A percentile compares a stretch with the other conserved stretches of the same genome.
These are phyloP conservation scores for Leccinum truebloodii DNA, from an alignment of 768 basidiomycete species.

Conservation along the genomic window DNA sequence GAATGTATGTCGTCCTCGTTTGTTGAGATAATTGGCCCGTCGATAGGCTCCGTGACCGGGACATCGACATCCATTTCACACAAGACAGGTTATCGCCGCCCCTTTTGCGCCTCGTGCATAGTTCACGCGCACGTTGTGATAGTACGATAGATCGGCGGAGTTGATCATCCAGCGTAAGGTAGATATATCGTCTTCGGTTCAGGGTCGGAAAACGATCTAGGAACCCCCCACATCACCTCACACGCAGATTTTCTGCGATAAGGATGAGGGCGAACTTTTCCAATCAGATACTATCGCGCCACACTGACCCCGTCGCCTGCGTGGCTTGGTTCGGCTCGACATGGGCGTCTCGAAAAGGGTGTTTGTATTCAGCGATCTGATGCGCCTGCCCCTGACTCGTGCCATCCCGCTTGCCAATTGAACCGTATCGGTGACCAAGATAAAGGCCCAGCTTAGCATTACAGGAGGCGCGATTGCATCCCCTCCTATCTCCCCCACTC, in stretches of 20 bases:
- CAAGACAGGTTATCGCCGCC: background rate
- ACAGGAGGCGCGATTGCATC: background rate
- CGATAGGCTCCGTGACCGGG: background rate
- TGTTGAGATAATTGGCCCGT: background rate
- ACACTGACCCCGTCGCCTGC: background rate
- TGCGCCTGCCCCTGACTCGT: background rate
- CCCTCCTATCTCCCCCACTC: background rate
- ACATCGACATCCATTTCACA: background rate
- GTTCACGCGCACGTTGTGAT: background rate
- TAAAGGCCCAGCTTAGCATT: background rate
- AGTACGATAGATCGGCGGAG: conserved; percentile 1
- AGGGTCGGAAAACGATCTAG: background rate
- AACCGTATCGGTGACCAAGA: background rate
- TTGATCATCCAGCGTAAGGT: background rate
- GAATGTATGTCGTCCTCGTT: conserved; percentile 9
- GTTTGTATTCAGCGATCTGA: background rate
- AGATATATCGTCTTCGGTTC: background rate
- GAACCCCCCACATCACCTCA: background rate
- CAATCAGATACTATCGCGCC: background rate
- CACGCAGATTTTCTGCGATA: background rate
- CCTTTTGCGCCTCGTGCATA: background rate
- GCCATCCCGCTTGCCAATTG: background rate
- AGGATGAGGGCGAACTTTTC: background rate
- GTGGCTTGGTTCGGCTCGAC: background rate
- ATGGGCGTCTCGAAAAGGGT: background rate